Conservation (phyloP, 495 filamentous ascomycete genomes). For the Xylaria flabelliformis region DNA sequence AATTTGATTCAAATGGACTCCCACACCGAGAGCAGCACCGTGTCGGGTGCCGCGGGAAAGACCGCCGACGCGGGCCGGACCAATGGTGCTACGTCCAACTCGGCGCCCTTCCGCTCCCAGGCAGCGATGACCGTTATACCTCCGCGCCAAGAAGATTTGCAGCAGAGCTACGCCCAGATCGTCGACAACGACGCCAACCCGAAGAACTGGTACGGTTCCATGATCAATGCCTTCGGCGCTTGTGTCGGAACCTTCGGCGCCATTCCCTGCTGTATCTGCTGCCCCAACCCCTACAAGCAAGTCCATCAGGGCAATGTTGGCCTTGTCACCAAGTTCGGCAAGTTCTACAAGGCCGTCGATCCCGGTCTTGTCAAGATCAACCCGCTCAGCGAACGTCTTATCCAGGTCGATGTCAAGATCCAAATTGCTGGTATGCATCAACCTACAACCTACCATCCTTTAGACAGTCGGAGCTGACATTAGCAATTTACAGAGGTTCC, state of each 20-base stretch:
- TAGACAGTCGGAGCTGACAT: background rate
- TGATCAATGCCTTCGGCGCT: constrained; percentile 81
- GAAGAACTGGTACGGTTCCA: constrained; percentile 88
- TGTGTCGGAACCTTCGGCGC: constrained; percentile 83
- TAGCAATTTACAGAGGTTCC: constrained; percentile 73
- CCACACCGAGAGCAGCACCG: constrained; percentile 30
- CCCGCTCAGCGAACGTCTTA: constrained; percentile 87
- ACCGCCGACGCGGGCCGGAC: constrained; percentile 31
- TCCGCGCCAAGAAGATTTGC: constrained; percentile 80
- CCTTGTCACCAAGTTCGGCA: constrained; percentile 92
- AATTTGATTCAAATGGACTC: constrained; percentile 23
- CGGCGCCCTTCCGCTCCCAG: constrained; percentile 48
- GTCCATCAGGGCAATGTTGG: constrained; percentile 93
- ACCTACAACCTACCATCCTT: background rate
- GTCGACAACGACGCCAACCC: constrained; percentile 72
- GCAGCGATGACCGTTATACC: constrained; percentile 78
- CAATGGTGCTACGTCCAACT: constrained; percentile 30
- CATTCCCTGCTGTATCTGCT: constrained; percentile 89
- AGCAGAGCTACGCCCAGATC: constrained; percentile 85
- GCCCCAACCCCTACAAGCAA: constrained; percentile 97
- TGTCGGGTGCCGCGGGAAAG: constrained; percentile 26
- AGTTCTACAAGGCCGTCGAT: constrained; percentile 95
- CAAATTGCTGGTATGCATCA: constrained; percentile 79
- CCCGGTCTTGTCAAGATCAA: constrained; percentile 98
- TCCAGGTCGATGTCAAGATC: constrained; percentile 97